Evolutionary conservation across 1,284 basidiomycete species (phyloP), one percentile per base, ranked within the genome.

Genomic region (Ustilago cynodontis): DNA sequence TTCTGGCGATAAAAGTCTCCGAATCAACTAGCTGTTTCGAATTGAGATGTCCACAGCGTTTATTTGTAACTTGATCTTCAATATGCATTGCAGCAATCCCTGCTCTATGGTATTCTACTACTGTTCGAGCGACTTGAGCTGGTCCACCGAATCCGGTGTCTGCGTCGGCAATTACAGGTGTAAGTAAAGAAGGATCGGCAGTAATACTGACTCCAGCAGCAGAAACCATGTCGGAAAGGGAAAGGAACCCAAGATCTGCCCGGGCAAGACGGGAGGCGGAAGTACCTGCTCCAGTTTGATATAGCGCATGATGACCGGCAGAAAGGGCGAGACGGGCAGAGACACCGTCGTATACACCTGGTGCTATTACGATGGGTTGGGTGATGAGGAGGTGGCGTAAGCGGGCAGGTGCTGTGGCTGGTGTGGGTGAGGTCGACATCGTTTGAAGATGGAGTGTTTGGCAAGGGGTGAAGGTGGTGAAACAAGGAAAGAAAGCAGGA

Each of bases 81-180:
- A 93, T 93, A 85, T 93, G 92, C 78, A 93, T 87, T 0, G 88
- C 92, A 6, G 92, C 93, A 35, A 93, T 90, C 26, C 93, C 92
- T 1, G 91, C 90, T 45, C 89, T 88, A 22, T 88, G 89, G 78
- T 93, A 93, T 82, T 92, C 89, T 24, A 87, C 89, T 13, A 93
- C 91, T 2, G 92, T 93, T 45, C 92, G 90, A 10, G 68, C 72
- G 43, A 93, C 90, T 88, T 91, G 93, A 1, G 90, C 90, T 4
- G 92, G 91, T 2, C 91, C 92, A 63, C 93, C 93, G 69, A 93
- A 93, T 88, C 92, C 92, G 50, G 92, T 93, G 82, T 93, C 92
- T 1, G 93, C 93, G 79, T 93, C 92, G 2, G 92, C 92, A 72
- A 93, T 93, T 33, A 93, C 69, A 1, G 77, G 73, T 7, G 64